phyloP scores from a whole-genome alignment of 768 basidiomycete species.

The Russula virescens region DNA sequence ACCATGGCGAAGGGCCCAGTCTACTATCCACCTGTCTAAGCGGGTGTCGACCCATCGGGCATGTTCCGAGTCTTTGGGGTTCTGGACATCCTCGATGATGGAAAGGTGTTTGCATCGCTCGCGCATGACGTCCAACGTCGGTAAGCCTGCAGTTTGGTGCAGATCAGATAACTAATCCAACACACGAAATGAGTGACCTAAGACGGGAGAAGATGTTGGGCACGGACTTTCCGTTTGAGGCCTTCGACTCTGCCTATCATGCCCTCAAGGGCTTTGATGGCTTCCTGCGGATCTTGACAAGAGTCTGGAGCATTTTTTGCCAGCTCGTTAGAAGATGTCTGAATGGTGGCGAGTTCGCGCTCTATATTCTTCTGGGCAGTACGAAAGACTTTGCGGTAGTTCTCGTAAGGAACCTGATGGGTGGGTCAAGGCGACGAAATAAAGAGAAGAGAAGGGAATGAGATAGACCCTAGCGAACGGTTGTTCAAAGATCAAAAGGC shows the following conservation, averaged over 20 bases:
- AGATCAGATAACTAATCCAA: constrained; percentile 44
- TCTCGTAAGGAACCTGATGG: constrained; percentile 79
- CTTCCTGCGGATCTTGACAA: constrained; percentile 43
- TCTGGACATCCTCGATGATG: constrained; percentile 51
- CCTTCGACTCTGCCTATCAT: constrained; percentile 74
- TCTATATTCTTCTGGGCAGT: constrained; percentile 77
- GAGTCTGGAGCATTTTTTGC: constrained; percentile 39
- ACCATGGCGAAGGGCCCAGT: constrained; percentile 82
- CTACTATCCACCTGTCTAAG: constrained; percentile 85
- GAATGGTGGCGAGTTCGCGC: constrained; percentile 62
- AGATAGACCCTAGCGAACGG: constrained; percentile 66
- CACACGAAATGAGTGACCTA: background rate
- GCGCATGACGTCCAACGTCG: constrained; percentile 68
- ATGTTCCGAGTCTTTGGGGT: constrained; percentile 51
- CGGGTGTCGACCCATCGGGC: constrained; percentile 73
- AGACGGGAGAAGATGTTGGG: background rate
- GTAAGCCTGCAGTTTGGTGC: constrained; percentile 39
- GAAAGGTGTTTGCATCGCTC: constrained; percentile 71
- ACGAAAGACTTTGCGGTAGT: constrained; percentile 83
- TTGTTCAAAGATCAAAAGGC: constrained; percentile 76
- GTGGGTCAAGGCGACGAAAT: background rate
- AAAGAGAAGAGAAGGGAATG: constrained; percentile 2
- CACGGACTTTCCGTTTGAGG: constrained; percentile 80
- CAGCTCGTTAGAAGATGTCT: constrained; percentile 55
- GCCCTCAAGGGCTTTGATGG: constrained; percentile 55